A percentile compares a stretch with the other conserved stretches of the same genome.
Conservation (phyloP, 1,284 basidiomycete genomes). For the Microbotryomycetes sp. region DNA sequence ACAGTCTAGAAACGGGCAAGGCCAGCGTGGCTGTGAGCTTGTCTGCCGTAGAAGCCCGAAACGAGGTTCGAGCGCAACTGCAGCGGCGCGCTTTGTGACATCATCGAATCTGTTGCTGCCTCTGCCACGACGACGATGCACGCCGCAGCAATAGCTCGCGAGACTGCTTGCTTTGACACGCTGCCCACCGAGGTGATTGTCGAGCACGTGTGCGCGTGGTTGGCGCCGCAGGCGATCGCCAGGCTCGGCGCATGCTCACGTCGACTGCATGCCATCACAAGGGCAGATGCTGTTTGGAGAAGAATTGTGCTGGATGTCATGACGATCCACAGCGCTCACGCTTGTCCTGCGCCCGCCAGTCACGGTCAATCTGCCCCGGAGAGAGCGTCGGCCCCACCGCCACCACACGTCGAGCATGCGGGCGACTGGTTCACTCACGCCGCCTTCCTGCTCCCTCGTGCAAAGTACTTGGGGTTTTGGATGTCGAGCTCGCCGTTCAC, state of each 20-base stretch:
- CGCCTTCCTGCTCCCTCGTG: slow-evolving; percentile 9
- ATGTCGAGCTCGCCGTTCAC: slow-evolving; percentile 16
- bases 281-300: slow-evolving; percentile 8
- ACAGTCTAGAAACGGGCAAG: too few relatives aligned
- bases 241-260: slow-evolving; percentile 1
- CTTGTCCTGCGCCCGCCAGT: neutral
- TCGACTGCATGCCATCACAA: neutral
- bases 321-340: neutral
- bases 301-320: slow-evolving; percentile 1
- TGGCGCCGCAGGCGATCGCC: slow-evolving; percentile 13
- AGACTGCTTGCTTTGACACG: neutral
- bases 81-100: too few relatives aligned
- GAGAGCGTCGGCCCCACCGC: neutral
- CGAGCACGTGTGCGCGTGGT: neutral
- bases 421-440: slow-evolving; percentile 9
- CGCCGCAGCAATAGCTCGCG: too few relatives aligned
- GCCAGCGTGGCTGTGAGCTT: too few relatives aligned
- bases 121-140: too few relatives aligned
- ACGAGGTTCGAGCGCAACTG: too few relatives aligned
- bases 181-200: slow-evolving; percentile 26
- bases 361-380: neutral
- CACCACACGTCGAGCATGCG: neutral
- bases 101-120: too few relatives aligned
- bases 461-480: slow-evolving; percentile 18
- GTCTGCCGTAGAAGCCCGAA: too few relatives aligned